phyloP scores from a whole-genome alignment of 169 alveolate genomes.

The Cryptosporidium sp. region DNA sequence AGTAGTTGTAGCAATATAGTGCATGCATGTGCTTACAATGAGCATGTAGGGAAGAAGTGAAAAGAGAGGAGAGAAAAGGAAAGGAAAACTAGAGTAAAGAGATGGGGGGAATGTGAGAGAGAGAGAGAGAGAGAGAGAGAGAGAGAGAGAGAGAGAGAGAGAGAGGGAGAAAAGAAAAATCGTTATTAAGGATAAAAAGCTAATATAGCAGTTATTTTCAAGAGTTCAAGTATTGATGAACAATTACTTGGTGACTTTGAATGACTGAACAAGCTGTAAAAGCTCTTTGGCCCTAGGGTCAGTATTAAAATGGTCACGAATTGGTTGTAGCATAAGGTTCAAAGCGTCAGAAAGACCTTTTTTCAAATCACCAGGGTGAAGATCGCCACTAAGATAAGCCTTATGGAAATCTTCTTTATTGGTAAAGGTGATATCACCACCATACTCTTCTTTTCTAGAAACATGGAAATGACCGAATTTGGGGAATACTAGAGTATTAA shows the following conservation, averaged over 20 bases:
- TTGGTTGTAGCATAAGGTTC: constrained; percentile 95
- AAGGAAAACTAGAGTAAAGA: neutral
- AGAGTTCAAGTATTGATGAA: neutral
- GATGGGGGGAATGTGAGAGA: neutral
- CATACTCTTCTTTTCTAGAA: constrained; percentile 64
- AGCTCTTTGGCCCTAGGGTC: constrained; percentile 91
- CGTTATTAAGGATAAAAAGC: neutral
- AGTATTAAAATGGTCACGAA: constrained; percentile 93
- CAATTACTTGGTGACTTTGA: constrained; percentile 83
- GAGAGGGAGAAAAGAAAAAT: neutral
- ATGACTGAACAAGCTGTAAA: constrained; percentile 86
- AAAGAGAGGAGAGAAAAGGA: neutral
- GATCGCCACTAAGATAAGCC: constrained; percentile 89
- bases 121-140: neutral
- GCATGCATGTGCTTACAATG: neutral
- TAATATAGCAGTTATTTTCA: neutral
- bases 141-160: neutral
- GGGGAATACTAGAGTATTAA: constrained; percentile 88
- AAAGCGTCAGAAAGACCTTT: constrained; percentile 89
- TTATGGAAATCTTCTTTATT: constrained; percentile 89
- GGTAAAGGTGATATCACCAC: constrained; percentile 87
- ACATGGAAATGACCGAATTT: constrained; percentile 75
- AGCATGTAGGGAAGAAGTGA: neutral
- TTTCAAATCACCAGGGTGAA: constrained; percentile 97
- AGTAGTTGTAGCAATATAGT: too few relatives aligned